phyloP scores from a whole-genome alignment of 805 yeast species.

The Spathaspora arborariae region DNA sequence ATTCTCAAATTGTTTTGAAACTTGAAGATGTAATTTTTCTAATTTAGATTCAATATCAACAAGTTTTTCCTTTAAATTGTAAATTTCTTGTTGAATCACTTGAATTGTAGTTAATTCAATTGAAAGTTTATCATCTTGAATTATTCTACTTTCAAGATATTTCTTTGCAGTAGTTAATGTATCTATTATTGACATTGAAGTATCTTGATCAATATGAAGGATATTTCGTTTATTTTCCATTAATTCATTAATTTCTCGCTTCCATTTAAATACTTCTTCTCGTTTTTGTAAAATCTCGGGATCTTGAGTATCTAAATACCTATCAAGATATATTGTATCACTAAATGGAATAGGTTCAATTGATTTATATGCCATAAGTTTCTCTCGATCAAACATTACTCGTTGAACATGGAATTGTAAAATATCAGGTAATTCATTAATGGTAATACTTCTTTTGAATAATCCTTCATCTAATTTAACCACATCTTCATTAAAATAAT shows the following conservation, averaged over 20 bases:
- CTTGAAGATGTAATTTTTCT: constrained; percentile 40
- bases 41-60: constrained; percentile 39
- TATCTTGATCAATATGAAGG: constrained; percentile 35
- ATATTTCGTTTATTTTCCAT: constrained; percentile 41
- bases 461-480: constrained; percentile 67
- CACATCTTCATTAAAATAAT: constrained; percentile 72
- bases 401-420: constrained; percentile 92
- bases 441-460: constrained; percentile 69
- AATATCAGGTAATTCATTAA: constrained; percentile 71
- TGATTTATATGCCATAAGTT: constrained; percentile 74
- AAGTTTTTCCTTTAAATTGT: constrained; percentile 44
- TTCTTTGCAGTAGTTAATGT: constrained; percentile 51
- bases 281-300: constrained; percentile 49
- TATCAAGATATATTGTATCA: constrained; percentile 76
- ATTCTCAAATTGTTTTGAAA: constrained; percentile 58
- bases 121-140: constrained; percentile 27
- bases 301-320: constrained; percentile 74
- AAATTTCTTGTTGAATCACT: constrained; percentile 45
- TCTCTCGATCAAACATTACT: constrained; percentile 79
- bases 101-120: constrained; percentile 47
- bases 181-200: constrained; percentile 34
- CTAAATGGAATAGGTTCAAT: constrained; percentile 78
- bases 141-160: constrained; percentile 45
- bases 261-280: constrained; percentile 61
- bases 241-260: constrained; percentile 45